Base-by-base conservation (phyloP, 192 early-diverging fungal species). In the Dissophora globulifera region DNA sequence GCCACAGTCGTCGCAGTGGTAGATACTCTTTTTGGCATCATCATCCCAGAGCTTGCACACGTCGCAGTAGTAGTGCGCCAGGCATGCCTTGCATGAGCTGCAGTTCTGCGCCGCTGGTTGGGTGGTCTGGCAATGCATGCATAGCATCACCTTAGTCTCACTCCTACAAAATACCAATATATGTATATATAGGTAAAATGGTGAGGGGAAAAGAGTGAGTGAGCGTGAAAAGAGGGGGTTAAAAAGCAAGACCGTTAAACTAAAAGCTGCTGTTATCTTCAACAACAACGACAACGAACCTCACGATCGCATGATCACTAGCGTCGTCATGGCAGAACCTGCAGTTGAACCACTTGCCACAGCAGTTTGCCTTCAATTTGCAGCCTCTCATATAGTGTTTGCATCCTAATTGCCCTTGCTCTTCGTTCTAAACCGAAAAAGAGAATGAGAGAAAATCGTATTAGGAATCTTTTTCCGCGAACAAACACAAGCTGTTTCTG, bases 41-140 rank as follows among this genome's bases (percentile, higher is more conserved):
- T 96, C 87, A 62, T 97, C 95, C 90, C 95, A 95, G 11, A 98
- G 83, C 70, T 95, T 93, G 68, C 97, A 99, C 29, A 86, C 86
- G 48, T 84, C 66, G 79, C 97, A 99, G 59, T 91, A 99, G 78
- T 99, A 97, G 26, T 67, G 64, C 0, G 94, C 92, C 26, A 97
- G 76, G 16, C 60, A 41, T 15, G 69, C 38, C 6, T 82, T 58
- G 79, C 97, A 99, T 43, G 90, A 86, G 54, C 70, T 61, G 72
- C 97, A 99, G 23, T 67, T 58, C 68, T 93, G 90, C 2, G 84
- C 84, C 12, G 93, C 86, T 2, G 93, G 88, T 62, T 99, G 97
- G 23, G 92, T 85, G 8, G 85, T 85, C 31, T 74, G 50, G 78
- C 97, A 99, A 62, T 91, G 80, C 97, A 97, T 98, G 68, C 97